These are phyloP conservation scores for Penicillium canariense DNA, from an alignment of 495 filamentous ascomycete genomes.

Conservation along the genomic window DNA sequence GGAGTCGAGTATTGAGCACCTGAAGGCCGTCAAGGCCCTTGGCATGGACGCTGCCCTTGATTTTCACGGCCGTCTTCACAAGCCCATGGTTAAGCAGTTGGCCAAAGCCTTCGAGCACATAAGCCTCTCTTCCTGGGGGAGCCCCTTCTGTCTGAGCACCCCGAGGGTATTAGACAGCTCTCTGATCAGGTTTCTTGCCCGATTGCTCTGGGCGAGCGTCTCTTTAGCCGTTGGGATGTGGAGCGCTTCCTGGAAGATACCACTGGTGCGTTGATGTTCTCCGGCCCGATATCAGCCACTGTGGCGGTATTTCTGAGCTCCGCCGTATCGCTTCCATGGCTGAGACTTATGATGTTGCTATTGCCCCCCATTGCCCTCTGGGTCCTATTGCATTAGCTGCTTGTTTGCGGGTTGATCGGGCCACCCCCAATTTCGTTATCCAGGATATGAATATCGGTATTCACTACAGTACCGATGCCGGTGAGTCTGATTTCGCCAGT, in stretches of 20 bases:
- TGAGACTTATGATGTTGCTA: conserved; percentile 73
- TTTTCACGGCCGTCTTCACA: conserved; percentile 77
- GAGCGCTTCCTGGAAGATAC: conserved; percentile 68
- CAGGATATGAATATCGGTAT: conserved; percentile 82
- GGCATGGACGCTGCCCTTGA: conserved; percentile 73
- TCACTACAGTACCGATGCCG: conserved; percentile 67
- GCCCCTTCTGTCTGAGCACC: conserved; percentile 69
- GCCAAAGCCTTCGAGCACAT: conserved; percentile 66
- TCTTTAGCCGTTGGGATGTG: conserved; percentile 74
- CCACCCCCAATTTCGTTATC: conserved; percentile 69
- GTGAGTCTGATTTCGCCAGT: conserved; percentile 62
- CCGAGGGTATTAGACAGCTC: conserved; percentile 65
- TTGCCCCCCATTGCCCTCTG: conserved; percentile 76
- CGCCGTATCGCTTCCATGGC: conserved; percentile 69
- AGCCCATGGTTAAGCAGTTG: conserved; percentile 79
- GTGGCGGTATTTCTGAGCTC: conserved; percentile 73
- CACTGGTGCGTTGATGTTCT: conserved; percentile 71
- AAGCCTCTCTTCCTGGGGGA: conserved; percentile 79
- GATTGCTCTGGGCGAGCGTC: conserved; percentile 73
- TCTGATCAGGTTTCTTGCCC: conserved; percentile 60
- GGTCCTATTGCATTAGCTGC: conserved; percentile 76
- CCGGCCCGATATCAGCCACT: conserved; percentile 75
- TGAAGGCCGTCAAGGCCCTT: conserved; percentile 65
- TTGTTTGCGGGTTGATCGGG: conserved; percentile 64
- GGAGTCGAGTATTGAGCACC: conserved; percentile 62